Evolutionary conservation across 1,284 basidiomycete genomes (phyloP), one percentile per base, ranked within the genome.

Genomic region (Melampsora americana): DNA sequence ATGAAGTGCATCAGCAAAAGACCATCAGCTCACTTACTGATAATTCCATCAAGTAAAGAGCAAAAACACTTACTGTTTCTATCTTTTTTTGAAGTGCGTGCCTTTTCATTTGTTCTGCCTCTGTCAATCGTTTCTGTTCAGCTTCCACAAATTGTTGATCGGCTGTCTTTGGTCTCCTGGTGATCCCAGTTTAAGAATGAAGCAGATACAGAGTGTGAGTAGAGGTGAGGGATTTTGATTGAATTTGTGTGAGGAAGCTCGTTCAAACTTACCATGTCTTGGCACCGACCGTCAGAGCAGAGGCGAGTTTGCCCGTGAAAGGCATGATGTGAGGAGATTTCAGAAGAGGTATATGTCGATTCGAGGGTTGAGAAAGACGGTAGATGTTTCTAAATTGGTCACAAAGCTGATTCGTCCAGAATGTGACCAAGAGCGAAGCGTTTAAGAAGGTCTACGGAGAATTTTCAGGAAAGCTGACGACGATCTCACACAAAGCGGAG

Each of bases 11-110:
- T 61, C 7, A 35, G 9, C 48, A 39, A 32, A 65, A 35, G 23
- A 60, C 42, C 12, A 11, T 26, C 30, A 66, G 39, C 39, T 42
- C 11, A 42, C 11, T 42, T 11, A 11, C 4, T 42, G 39, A 42
- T 42, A 1, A 5, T 42, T 1, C 11, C 39, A 67, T 7, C n/a
- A 30, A n/a, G 20, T 12, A 6, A 71, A 50, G n/a, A 16, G 32
- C 60, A 28, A 32, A 48, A 20, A 39, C n/a, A 67, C 62, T 67
- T 20, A 74, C 71, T 20, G 50, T 67, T 60, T 67, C 56, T 30
- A 74, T 74, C 32, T 65, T 74, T 44, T 74, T 16, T 59, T 74
- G 71, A 16, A 74, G 53, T 60, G 66, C 71, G 32, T 46, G 39
- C 65, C 39, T 60, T 39, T 74, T 74, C 39, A 56, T 66, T 32